Evolutionary conservation across 257 asterid genomes (phyloP), one percentile per base, ranked within the genome.

Genomic region (Solanum dulcamara): DNA sequence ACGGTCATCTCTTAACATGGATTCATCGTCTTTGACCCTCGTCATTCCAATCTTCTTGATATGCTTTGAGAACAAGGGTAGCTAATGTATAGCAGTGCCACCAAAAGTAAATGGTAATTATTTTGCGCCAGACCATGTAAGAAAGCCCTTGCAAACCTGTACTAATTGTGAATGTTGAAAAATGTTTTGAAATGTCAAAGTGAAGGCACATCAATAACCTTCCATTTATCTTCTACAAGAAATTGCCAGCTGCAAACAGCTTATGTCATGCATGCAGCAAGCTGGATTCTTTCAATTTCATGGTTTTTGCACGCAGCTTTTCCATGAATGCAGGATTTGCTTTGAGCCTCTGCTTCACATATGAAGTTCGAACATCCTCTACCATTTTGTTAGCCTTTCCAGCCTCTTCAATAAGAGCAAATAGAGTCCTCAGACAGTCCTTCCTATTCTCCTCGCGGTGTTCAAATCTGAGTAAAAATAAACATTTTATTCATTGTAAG

Each of bases 401-500:
- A 50, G 97, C 95, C 87, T 96, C 99, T 87, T 94, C 98, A 18
- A 96, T 91, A 84, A 96, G 87, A 71, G 95, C 79, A 84, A 89
- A 85, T 59, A 96, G 95, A 66, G 98, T 94, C 86, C 98, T 90
- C 30, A 94, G 91, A 90, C 99, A 96, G 87, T 96, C 99, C 92
- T 96, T 96, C 86, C 98, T 89, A 87, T 96, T 96, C 92, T 96
- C 99, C 86, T 94, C 98, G 14, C 99, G 93, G 66, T 94, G 95
- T 84, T 96, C 99, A 84, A 92, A 96, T 90, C 99, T 96, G 88
- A 48, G 83, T 10, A 10, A 77, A 46, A 48, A 46, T 50, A 77
- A 77, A 46, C 42, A 28, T 28, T 26, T 72, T 17, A 75, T 26
- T 44, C 60, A 14, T 13, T 12, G 82, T 28, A 77, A 77, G 28